Percentiles rank a stretch among this genome's conserved stretches.
These are phyloP conservation scores for Talaromyces pinophilus DNA, from an alignment of 2,329 filamentous ascomycete genomes.

Conservation along the genomic window DNA sequence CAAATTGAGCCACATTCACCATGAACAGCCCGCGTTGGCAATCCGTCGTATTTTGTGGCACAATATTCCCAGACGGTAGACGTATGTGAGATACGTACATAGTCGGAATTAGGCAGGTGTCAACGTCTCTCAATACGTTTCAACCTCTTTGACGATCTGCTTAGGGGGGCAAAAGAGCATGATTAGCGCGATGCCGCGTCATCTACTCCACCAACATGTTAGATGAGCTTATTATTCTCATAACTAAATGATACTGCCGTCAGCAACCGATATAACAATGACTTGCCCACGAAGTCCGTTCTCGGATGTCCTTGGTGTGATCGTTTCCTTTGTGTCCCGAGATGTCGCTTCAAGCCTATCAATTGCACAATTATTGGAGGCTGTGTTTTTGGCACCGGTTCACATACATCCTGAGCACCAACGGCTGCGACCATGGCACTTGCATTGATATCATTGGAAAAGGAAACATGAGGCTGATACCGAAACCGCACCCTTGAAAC, in stretches of 20 bases:
- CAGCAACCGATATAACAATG: not conserved
- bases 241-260: not conserved
- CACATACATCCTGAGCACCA: not conserved
- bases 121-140: not conserved
- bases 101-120: slow-evolving; percentile 2
- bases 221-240: not conserved
- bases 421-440: not conserved
- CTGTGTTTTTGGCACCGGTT: not conserved
- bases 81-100: not conserved
- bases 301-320: not conserved
- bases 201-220: slow-evolving; percentile 5
- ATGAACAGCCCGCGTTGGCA: not conserved
- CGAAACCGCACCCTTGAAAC: not conserved
- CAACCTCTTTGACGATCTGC: not conserved
- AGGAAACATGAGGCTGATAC: not conserved
- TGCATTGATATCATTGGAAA: not conserved
- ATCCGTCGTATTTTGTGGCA: not conserved
- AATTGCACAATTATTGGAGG: not conserved
- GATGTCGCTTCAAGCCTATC: not conserved
- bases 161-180: not conserved
- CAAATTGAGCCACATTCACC: not conserved
- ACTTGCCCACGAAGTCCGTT: not conserved
- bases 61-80: not conserved
- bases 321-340: not conserved
- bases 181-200: slow-evolving; percentile 6